Percentiles rank a stretch among this genome's conserved stretches.
phyloP scores from a whole-genome alignment of 139 green algal genomes.

The Chlorella vulgaris region DNA sequence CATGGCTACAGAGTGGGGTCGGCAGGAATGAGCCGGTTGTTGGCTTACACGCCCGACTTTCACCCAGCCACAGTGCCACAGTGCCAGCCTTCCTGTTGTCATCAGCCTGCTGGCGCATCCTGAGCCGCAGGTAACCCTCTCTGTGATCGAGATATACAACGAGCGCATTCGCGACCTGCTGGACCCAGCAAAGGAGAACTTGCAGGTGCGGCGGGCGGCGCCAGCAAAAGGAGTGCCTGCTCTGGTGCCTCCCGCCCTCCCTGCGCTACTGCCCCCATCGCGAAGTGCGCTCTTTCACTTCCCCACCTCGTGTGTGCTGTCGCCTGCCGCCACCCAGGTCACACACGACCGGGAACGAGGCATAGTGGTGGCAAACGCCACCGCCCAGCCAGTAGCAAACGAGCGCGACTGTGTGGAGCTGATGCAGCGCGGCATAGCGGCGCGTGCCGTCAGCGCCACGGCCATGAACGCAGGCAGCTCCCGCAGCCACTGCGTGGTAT shows the following conservation, averaged over 20 bases:
- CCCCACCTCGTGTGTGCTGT: not conserved
- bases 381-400: constrained; percentile 52
- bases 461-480: constrained; percentile 53
- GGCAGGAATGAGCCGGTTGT: too few species aligned
- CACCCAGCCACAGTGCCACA: too few species aligned
- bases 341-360: constrained; percentile 31
- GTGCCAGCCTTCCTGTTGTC: too few species aligned
- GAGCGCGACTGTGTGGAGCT: constrained; percentile 64
- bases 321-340: constrained; percentile 10
- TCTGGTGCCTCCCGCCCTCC: not conserved
- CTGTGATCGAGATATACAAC: constrained; percentile 84
- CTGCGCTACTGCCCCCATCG: not conserved
- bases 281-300: not conserved
- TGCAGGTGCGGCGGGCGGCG: constrained; percentile 37
- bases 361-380: constrained; percentile 47
- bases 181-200: constrained; percentile 56
- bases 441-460: constrained; percentile 33
- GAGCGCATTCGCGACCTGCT: constrained; percentile 81
- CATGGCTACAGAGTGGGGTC: too few species aligned
- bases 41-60: too few species aligned
- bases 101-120: too few species aligned
- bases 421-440: constrained; percentile 46
- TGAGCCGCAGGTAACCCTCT: constrained; percentile 58
- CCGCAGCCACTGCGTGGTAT: constrained; percentile 78
- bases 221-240: not conserved